Evolutionary conservation across 2,329 filamentous ascomycete genomes (phyloP), one percentile per base, ranked within the genome.

Genomic region (Cladosporium colombiae): DNA sequence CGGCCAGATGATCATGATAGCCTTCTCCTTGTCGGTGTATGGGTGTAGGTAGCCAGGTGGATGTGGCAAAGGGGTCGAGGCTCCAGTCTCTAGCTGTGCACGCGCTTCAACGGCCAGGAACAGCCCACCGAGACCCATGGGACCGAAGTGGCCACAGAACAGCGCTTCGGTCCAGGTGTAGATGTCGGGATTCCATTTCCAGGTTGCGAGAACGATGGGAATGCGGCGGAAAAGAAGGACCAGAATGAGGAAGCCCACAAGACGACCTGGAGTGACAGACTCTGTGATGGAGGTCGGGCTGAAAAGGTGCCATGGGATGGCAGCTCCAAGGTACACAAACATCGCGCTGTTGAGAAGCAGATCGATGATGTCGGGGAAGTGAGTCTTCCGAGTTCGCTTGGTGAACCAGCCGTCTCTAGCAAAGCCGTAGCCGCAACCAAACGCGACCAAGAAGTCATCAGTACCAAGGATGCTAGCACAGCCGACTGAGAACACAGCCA

Each of bases 401-500:
- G 79, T 76, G 65, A 84, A 85, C 79, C 83, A 85, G 40, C 84
- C 83, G 66, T 83, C 82, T 64, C 83, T 81, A 1, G 82, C 81
- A 70, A 86, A 86, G 3, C 82, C 83, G 27, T 83, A 79, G 6
- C 84, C 84, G 0, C 83, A 83, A n/a, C 80, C 81, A 66, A 86
- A 86, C 0, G 83, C 81, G 3, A 86, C 82, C 0, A 86, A 79
- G 72, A 86, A 86, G 72, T 86, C 84, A 68, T 86, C 84, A 0
- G 80, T 77, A 7, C 84, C 84, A 0, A 86, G 77, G 0, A 80
- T 82, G 3, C 80, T 82, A 31, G 82, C 85, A 0, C 85, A 73
- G 2, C 84, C 84, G 21, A 85, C 76, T 23, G 78, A 80, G 68
- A 86, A 81, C 21, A 85, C 71, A 11, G 85, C 84, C 0, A 85